A percentile compares a stretch with the other conserved stretches of the same genome.
Conservation (phyloP, 352 stramenopile genomes). For the Globisporangium paroecandrum region DNA sequence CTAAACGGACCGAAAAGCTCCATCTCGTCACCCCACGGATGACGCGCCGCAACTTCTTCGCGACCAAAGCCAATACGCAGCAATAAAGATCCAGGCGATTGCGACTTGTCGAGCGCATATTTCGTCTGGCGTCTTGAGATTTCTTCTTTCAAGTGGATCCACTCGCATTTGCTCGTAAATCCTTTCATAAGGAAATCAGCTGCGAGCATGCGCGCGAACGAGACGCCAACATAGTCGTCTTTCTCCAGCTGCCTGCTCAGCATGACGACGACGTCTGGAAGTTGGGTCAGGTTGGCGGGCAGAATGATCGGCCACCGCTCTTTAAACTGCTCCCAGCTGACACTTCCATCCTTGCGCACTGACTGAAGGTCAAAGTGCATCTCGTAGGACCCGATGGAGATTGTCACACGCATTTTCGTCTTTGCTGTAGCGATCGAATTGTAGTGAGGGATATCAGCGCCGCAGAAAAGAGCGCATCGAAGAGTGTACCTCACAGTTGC, state of each 20-base stretch:
- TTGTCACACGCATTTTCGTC: slow-evolving; percentile 41
- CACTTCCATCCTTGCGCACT: slow-evolving; percentile 40
- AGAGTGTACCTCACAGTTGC: slow-evolving; percentile 68
- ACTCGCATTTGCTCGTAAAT: slow-evolving; percentile 46
- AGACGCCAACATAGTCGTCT: slow-evolving; percentile 56
- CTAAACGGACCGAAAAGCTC: slow-evolving; percentile 47
- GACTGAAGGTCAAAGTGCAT: slow-evolving; percentile 53
- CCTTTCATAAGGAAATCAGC: slow-evolving; percentile 38
- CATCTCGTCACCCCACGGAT: slow-evolving; percentile 45
- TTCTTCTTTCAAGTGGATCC: slow-evolving; percentile 61
- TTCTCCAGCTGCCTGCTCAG: slow-evolving; percentile 57
- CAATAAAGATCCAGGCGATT: slow-evolving; percentile 50
- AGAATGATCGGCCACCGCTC: slow-evolving; percentile 49
- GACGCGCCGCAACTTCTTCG: slow-evolving; percentile 56
- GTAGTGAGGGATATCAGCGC: slow-evolving; percentile 43
- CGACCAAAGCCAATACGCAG: slow-evolving; percentile 62
- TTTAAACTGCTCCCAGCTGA: slow-evolving; percentile 49
- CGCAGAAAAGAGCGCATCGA: slow-evolving; percentile 56
- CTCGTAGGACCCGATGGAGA: slow-evolving; percentile 44
- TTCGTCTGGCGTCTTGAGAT: slow-evolving; percentile 52
- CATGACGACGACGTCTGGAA: slow-evolving; percentile 66
- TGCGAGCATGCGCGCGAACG: slow-evolving; percentile 43
- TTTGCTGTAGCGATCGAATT: slow-evolving; percentile 9
- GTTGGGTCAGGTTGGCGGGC: slow-evolving; percentile 61
- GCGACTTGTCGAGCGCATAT: slow-evolving; percentile 44